Evolutionary conservation across 179 eudicot species (phyloP).

Genomic region (Gypsophila paniculata): DNA sequence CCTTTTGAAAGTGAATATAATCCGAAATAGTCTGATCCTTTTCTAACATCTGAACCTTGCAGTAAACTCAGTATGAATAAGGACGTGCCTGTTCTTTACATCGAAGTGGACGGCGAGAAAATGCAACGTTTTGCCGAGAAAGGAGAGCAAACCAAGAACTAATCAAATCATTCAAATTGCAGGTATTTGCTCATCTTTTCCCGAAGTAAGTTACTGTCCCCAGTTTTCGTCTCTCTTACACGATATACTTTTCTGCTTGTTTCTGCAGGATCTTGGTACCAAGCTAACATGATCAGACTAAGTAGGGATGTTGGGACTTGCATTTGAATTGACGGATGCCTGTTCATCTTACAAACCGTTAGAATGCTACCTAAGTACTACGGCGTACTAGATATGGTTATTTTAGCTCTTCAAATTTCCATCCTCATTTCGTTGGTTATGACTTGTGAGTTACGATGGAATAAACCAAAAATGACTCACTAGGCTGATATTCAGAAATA

Average conservation of each 20-base stretch:
- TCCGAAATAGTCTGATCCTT: not conserved
- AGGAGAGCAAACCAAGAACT: constrained; percentile 5
- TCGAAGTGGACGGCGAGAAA: constrained; percentile 4
- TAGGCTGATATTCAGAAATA: not conserved
- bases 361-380: not conserved
- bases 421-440: not conserved
- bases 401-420: not conserved
- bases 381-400: not conserved
- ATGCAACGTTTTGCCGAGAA: not conserved
- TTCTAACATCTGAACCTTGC: constrained; percentile 8
- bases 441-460: not conserved
- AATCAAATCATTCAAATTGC: not conserved
- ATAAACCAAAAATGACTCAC: not conserved
- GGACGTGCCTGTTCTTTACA: constrained; percentile 16
- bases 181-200: constrained; percentile 8
- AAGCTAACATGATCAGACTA: constrained; percentile 5
- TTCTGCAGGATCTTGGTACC: not conserved
- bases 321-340: not conserved
- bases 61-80: constrained; percentile 17
- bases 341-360: not conserved
- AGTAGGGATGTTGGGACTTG: not conserved
- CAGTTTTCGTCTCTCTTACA: not conserved
- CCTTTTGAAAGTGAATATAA: not conserved
- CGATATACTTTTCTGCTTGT: not conserved
- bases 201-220: not conserved